A percentile compares a stretch with the other conserved stretches of the same genome.
phyloP scores from a whole-genome alignment of 306 rosid genomes.

The Pueraria montana region DNA sequence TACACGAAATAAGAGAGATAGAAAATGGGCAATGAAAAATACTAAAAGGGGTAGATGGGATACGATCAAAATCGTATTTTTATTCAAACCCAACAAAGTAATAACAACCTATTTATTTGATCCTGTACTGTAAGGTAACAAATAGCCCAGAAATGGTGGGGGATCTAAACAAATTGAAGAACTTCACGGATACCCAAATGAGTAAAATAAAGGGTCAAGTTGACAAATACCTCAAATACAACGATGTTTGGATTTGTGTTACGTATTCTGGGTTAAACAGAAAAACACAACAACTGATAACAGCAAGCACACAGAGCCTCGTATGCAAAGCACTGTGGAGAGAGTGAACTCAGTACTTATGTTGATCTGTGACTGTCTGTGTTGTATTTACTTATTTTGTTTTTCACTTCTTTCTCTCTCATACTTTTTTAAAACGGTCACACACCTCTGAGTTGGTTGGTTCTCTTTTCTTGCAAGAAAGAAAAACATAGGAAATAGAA shows the following conservation, averaged over 20 bases:
- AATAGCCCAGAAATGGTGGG: slow-evolving; percentile 37
- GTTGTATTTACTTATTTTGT: slow-evolving; percentile 6
- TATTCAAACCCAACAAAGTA: slow-evolving; percentile 35
- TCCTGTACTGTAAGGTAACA: neutral
- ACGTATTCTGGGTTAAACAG: neutral
- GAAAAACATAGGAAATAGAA: neutral
- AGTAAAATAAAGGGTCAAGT: neutral
- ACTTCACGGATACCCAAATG: slow-evolving; percentile 25
- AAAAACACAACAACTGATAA: neutral
- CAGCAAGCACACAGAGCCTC: neutral
- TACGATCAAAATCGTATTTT: slow-evolving; percentile 40
- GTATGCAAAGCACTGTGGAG: neutral
- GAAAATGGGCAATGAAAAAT: slow-evolving; percentile 35
- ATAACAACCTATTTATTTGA: slow-evolving; percentile 1
- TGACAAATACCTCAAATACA: slow-evolving; percentile 46
- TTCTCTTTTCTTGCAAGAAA: slow-evolving; percentile 34
- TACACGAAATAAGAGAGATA: slow-evolving; percentile 21
- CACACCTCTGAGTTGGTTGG: slow-evolving; percentile 34
- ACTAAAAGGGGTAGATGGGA: slow-evolving; percentile 12
- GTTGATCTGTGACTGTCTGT: slow-evolving; percentile 36
- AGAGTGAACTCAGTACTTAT: slow-evolving; percentile 30
- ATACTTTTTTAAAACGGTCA: slow-evolving; percentile 51
- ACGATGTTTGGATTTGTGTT: neutral
- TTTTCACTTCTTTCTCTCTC: slow-evolving; percentile 35
- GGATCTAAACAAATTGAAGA: slow-evolving; percentile 38